Conservation (phyloP, 441 rosid species). For the Raphanus hybrid region DNA sequence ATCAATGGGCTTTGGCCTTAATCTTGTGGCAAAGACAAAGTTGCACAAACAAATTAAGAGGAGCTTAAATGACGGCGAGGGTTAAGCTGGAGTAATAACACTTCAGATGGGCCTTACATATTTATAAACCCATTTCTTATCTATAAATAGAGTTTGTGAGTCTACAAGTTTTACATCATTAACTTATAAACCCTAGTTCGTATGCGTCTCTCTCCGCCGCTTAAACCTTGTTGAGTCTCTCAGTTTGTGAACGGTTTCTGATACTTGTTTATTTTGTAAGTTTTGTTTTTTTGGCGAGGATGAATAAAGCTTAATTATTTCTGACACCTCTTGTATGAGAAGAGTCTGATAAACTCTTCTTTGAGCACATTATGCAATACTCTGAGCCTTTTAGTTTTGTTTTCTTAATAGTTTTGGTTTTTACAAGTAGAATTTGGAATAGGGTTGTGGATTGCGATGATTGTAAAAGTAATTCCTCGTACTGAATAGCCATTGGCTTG, state of each 20-base stretch:
- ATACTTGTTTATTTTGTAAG: no score
- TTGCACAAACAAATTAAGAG: not conserved
- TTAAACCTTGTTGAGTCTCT: no score
- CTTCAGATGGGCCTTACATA: conserved; percentile 8
- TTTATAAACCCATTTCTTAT: not conserved
- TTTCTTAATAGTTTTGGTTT: not conserved
- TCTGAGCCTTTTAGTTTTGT: conserved; percentile 26
- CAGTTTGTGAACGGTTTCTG: no score
- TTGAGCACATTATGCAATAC: conserved; percentile 41
- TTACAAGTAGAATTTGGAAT: not conserved
- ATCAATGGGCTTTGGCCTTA: not conserved
- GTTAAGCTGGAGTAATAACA: no score
- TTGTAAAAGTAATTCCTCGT: conserved; percentile 47
- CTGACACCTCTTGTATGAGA: conserved; percentile 48
- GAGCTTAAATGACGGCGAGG: no score
- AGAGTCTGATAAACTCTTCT: conserved; percentile 35
- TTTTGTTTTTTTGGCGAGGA: conserved; percentile 17
- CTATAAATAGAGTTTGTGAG: not conserved
- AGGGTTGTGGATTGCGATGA: conserved; percentile 12
- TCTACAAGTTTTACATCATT: accelerated
- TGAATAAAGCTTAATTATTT: conserved; percentile 36
- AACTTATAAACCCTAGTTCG: no score
- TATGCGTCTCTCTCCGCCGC: no score
- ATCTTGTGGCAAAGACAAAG: not conserved
- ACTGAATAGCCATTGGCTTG: conserved; percentile 39